Evolutionary conservation across 2,329 filamentous ascomycete species (phyloP), one percentile per base, ranked within the genome.

Genomic region (Coccinonectria pachysandricola): DNA sequence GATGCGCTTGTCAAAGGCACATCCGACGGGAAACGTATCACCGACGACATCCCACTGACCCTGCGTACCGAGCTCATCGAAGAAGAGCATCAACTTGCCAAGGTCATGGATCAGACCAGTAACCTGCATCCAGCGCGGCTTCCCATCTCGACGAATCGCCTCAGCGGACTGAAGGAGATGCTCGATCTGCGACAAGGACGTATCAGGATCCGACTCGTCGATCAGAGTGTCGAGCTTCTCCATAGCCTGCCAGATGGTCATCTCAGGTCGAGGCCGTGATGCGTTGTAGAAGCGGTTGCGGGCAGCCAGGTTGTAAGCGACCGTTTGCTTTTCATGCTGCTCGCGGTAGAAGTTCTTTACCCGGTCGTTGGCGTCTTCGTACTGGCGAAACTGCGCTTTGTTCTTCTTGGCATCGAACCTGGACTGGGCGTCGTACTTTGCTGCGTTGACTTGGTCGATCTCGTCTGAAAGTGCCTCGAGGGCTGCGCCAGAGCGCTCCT

Each of bases 21-120:
- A 84, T 43, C 81, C 81, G 21, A 86, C 78, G 23, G 79, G 78
- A 57, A 87, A 86, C 1, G 80, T 86, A 55, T 87, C 81, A 31
- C 86, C 86, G 14, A 94, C 86, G 3, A 93, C 85, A 48, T 92
- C 85, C 86, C 86, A 94, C 59, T 93, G 86, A 26, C 85, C 85
- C 46, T 79, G 62, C n/a, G 81, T 83, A 32, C 47, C 47, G 25
- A 57, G 52, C 28, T 55, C 54, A 35, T 74, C 81, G 59, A 81
- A 81, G 60, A 85, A 82, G 64, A 77, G 82, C 37, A 85, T 70
- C 8, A 87, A 68, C 59, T 86, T 87, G 53, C 81, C 81, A 1
- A 86, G 65, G 49, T 86, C 81, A 56, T 87, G 81, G 52, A 86
- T 78, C 13, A 87, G 65, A 6, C 80, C 80, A 0, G 75, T 79